Base-by-base conservation (phyloP, 352 stramenopile genomes). In the Phytopythium sindhum region DNA sequence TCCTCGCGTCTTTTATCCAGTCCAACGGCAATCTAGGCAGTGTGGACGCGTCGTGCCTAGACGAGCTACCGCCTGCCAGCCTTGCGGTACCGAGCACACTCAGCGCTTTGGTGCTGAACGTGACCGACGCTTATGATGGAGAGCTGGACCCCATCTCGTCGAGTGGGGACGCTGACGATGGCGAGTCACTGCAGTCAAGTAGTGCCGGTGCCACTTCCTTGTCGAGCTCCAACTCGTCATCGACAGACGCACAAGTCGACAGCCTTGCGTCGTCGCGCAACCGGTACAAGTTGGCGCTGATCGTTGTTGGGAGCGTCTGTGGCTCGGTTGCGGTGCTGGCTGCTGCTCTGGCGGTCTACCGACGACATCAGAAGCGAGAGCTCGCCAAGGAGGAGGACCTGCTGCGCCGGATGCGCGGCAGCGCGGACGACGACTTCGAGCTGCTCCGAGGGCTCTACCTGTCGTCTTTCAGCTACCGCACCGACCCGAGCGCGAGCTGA, bases 1-100 rank as follows among this genome's bases (percentile, higher is more conserved):
- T 93, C 11, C 60, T 93, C 42, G 77, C 73, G n/a, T 90, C 82
- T 17, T 91, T 84, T 42, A 63, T 90, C 11, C 63, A 67, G 19
- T 72, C 54, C 37, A 66, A 65, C 33, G 81, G 81, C 24, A 63
- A 87, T 48, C 51, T 93, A 6, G 68, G 50, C n/a, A 60, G 52
- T 10, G 76, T 81, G 57, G 80, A 93, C 57, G 72, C 78, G 21
- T 81, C 75, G 3, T 93, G 85, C 44, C 69, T 89, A 54, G 28
- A 54, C 11, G 60, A 68, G 28, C 47, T 90, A 19, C 63, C 68
- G 8, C 64, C 60, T 2, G 55, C 73, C 17, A 84, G 62, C 42
- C 72, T 89, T 8, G 54, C 52, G 5, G 72, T 87, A 48, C 72
- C 72, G 10, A 68, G 57, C 1, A 26, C 57, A 2, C 57, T 73